Base-by-base conservation (phyloP, 768 basidiomycete genomes). In the Mycena capillaripes region DNA sequence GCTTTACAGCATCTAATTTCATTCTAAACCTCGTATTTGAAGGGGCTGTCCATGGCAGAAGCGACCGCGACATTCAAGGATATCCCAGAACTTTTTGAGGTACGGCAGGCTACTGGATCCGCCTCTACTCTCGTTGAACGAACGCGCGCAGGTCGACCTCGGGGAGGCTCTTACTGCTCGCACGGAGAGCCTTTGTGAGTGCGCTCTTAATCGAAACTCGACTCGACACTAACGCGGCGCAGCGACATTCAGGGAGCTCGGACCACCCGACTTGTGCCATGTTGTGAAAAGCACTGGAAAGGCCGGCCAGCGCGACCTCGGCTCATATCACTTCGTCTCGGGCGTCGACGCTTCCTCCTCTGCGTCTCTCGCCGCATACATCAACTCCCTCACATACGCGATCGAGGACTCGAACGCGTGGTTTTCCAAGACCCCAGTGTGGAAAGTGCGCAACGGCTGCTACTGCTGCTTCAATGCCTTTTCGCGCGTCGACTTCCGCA, bases 391-490 rank as follows among this genome's bases (percentile, higher is more conserved):
- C n/a, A 97, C 96, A 8, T 99, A 98, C 79, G 90, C 93, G 21
- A 92, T 99, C 72, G 98, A 98, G 78, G 97, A 97, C 74, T 91
- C 88, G 66, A 89, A 92, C 30, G 92, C 95, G 4, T 99, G 98
- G 98, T 98, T 98, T 80, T 91, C 92, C 38, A 95, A 95, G 78
- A 88, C 91, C 7, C 84, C 92, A 4, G 84, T 88, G 9, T 99
- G 96, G 95, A 97, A 97, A 81, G 95, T 99, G 25, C 88, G 92
- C 71, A 94, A 93, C 77, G 98, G 98, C 3, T 96, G 93, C 62
- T 99, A 95, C 79, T 99, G 96, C 82, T 98, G 96, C 82, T 99
- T 98, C 86, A 98, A 99, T 81, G 98, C 98, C 12, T 99, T 99
- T 80, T 97, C 97, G 44, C 86, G 98, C 32, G 95, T 99, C 61